Conservation (phyloP, 192 early-diverging fungal species). For the Nowakowskiella sp. region DNA sequence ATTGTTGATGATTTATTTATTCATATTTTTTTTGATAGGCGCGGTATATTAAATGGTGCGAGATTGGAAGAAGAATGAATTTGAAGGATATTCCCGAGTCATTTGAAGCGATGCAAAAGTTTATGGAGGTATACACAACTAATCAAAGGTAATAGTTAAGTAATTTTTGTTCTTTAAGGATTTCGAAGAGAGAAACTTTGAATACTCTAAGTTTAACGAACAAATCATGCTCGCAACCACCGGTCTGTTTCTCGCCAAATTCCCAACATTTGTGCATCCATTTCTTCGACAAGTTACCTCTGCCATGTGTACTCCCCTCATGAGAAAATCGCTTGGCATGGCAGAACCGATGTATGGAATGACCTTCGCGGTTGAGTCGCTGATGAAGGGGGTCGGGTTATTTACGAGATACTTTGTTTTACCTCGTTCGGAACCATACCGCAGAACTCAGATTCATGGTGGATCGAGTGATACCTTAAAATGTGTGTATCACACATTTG, state of each 20-base stretch:
- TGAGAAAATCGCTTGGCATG: neutral
- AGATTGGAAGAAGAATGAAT: slow-evolving; percentile 26
- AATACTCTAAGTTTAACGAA: neutral
- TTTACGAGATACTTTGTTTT: neutral
- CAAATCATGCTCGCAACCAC: neutral
- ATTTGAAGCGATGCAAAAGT: slow-evolving; percentile 13
- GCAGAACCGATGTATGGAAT: neutral
- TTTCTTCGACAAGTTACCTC: neutral
- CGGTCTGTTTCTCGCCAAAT: neutral
- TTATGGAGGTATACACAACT: slow-evolving; percentile 20
- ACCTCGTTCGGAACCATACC: neutral
- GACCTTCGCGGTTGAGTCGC: neutral
- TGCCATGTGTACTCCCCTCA: neutral
- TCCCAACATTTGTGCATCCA: neutral
- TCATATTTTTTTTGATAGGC: slow-evolving; percentile 12
- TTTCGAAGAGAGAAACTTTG: neutral
- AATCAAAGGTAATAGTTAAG: neutral
- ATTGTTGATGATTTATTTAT: neutral
- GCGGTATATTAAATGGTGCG: slow-evolving; percentile 18
- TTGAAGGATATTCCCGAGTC: slow-evolving; percentile 34
- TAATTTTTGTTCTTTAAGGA: neutral
- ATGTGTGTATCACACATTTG: neutral
- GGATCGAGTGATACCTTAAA: neutral
- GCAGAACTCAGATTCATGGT: neutral
- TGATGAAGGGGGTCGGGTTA: neutral